phyloP scores from a whole-genome alignment of 129 eudicot genomes.

The Gnaphalium uliginosum region DNA sequence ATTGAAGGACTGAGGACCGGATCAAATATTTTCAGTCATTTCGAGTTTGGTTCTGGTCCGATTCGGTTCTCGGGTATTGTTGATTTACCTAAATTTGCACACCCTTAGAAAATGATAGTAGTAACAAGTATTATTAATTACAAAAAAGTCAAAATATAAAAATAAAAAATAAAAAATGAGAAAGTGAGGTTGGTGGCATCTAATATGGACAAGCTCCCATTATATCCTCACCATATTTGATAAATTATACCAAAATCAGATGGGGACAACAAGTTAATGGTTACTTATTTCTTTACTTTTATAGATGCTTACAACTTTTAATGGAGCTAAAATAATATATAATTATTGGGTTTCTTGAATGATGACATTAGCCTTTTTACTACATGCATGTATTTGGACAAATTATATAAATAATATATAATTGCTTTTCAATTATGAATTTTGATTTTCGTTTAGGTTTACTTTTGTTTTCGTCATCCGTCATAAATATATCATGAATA shows the following conservation, averaged over 20 bases:
- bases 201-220: slow-evolving; percentile 34
- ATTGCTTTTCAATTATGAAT: too few relatives aligned
- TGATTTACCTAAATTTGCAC: too few relatives aligned
- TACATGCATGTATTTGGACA: background rate
- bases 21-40: too few relatives aligned
- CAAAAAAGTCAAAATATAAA: slow-evolving; percentile 4
- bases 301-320: slow-evolving; percentile 36
- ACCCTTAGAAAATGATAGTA: background rate
- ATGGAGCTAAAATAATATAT: slow-evolving; percentile 14
- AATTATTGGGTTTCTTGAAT: background rate
- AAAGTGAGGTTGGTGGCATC: slow-evolving; percentile 29
- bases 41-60: too few relatives aligned
- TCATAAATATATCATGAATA: too few relatives aligned
- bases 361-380: background rate
- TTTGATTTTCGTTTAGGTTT: too few relatives aligned
- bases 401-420: too few relatives aligned
- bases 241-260: slow-evolving; percentile 30
- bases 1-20: too few relatives aligned
- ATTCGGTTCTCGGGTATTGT: too few relatives aligned
- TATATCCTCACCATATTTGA: slow-evolving; percentile 28
- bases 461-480: too few relatives aligned
- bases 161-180: background rate
- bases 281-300: slow-evolving; percentile 29
- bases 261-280: slow-evolving; percentile 28
- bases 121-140: background rate